Evolutionary conservation across 2,329 filamentous ascomycete species (phyloP).

Genomic region (Onygenales sp.): DNA sequence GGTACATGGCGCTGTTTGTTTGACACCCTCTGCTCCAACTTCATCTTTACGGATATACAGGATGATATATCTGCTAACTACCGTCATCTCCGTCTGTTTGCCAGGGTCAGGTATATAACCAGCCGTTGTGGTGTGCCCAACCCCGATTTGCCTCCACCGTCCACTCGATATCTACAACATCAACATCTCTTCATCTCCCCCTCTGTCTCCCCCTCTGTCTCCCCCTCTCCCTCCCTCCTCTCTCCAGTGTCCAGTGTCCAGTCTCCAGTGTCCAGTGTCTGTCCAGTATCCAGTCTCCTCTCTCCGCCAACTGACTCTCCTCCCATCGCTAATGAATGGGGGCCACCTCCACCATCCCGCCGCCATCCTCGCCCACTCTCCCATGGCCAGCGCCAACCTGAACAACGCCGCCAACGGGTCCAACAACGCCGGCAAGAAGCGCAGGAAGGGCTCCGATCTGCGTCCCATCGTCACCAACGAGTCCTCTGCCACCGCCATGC

Average conservation of each 20-base stretch:
- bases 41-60: too few relatives aligned
- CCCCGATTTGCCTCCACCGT: too few relatives aligned
- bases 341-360: conserved; percentile 55
- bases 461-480: conserved; percentile 61
- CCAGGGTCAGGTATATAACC: too few relatives aligned
- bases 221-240: conserved; percentile 6
- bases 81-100: too few relatives aligned
- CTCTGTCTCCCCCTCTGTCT: conserved; percentile 11
- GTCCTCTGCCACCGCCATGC: conserved; percentile 16
- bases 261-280: neutral
- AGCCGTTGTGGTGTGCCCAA: too few relatives aligned
- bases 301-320: conserved; percentile 8
- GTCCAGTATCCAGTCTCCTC: neutral
- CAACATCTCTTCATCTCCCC: neutral
- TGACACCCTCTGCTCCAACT: too few relatives aligned
- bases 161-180: too few relatives aligned
- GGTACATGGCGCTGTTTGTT: too few relatives aligned
- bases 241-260: neutral
- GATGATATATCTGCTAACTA: too few relatives aligned
- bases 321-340: conserved; percentile 47
- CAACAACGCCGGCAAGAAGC: conserved; percentile 53
- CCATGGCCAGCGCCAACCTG: conserved; percentile 42
- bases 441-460: conserved; percentile 53
- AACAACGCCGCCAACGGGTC: conserved; percentile 39
- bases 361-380: conserved; percentile 55